Evolutionary conservation across 164 flowering plant genomes (phyloP).

Genomic region (Warburgia ugandensis): DNA sequence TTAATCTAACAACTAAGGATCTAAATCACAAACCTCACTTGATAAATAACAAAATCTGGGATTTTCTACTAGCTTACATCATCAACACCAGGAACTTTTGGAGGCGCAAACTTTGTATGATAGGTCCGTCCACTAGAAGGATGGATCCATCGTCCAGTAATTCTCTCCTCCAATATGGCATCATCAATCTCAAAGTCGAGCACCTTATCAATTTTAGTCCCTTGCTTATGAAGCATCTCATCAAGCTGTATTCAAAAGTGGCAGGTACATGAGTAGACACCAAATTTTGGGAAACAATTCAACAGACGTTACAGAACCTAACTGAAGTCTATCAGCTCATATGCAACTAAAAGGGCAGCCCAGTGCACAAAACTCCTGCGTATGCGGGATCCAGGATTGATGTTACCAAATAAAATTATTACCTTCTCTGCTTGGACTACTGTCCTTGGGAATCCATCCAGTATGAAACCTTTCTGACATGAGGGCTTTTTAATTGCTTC

Average conservation of each 20-base stretch:
- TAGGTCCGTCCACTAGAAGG: slow-evolving; percentile 91
- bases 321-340: too few relatives aligned
- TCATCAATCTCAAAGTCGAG: slow-evolving; percentile 95
- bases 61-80: slow-evolving; percentile 59
- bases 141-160: slow-evolving; percentile 94
- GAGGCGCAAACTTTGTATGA: slow-evolving; percentile 94
- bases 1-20: background rate
- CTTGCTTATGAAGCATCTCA: slow-evolving; percentile 87
- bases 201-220: slow-evolving; percentile 84
- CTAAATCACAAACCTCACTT: background rate
- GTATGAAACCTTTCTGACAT: slow-evolving; percentile 92
- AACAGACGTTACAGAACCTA: too few relatives aligned
- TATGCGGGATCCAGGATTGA: too few relatives aligned
- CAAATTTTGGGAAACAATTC: too few relatives aligned
- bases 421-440: slow-evolving; percentile 95
- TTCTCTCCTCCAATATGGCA: slow-evolving; percentile 90
- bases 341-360: too few relatives aligned
- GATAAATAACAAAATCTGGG: slow-evolving; percentile 1
- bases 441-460: slow-evolving; percentile 96
- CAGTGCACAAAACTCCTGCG: too few relatives aligned
- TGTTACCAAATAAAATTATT: too few relatives aligned
- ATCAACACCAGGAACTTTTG: slow-evolving; percentile 79
- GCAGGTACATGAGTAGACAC: too few relatives aligned
- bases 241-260: slow-evolving; percentile 68
- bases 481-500: slow-evolving; percentile 90